Percentiles rank a stretch among this genome's conserved stretches.
Evolutionary conservation across 768 basidiomycete species (phyloP).

Genomic region (Lactarius deliciosus): DNA sequence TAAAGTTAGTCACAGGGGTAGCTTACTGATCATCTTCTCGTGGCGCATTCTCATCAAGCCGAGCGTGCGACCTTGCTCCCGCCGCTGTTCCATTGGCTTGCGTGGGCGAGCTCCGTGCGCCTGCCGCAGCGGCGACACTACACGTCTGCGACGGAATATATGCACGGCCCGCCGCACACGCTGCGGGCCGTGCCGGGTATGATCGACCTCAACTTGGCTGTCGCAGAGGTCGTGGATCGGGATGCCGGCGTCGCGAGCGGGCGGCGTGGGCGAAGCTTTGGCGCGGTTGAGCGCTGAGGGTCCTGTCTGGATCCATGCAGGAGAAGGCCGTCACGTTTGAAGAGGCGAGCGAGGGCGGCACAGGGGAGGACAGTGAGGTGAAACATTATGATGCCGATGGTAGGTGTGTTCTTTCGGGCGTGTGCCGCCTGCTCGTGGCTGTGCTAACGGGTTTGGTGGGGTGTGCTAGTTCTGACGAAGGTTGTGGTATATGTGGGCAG

Average conservation of each 20-base stretch:
- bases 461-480: no score
- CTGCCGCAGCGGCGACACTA: no score
- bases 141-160: constrained; percentile 78
- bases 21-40: constrained; percentile 67
- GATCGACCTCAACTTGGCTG: constrained; percentile 59
- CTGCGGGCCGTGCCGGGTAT: constrained; percentile 81
- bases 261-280: constrained; percentile 28
- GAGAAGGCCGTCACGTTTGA: constrained; percentile 18
- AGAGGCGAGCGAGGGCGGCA: constrained; percentile 28
- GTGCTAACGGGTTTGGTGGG: no score
- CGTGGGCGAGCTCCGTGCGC: constrained; percentile 36
- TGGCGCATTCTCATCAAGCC: constrained; percentile 91
- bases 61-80: constrained; percentile 68
- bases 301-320: no score
- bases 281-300: constrained; percentile 17
- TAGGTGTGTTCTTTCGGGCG: no score
- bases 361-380: constrained; percentile 40
- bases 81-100: constrained; percentile 75
- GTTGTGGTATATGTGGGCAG: no score
- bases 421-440: no score
- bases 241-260: constrained; percentile 33
- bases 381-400: constrained; percentile 59
- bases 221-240: constrained; percentile 33
- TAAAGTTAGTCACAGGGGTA: constrained; percentile 61
- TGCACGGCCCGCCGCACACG: constrained; percentile 57